Evolutionary conservation across 2,329 filamentous ascomycete species (phyloP).

Genomic region (Cladophialophora yegresii): DNA sequence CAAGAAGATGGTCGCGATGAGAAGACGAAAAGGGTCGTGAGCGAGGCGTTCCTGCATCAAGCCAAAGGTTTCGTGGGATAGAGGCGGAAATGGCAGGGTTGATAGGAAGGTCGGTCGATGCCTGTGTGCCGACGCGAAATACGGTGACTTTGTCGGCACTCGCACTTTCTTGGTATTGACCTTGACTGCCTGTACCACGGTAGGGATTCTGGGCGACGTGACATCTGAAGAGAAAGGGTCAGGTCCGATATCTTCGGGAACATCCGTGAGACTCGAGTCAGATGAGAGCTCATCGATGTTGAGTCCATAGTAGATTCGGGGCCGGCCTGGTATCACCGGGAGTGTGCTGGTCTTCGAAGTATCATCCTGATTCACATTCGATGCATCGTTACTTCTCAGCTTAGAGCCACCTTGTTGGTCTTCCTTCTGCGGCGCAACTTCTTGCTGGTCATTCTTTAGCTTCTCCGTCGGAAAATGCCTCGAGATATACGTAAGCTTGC

Average conservation of each 20-base stretch:
- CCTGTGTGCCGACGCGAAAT: constrained; percentile 44
- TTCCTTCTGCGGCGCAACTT: background rate
- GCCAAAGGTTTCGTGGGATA: constrained; percentile 66
- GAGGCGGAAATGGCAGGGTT: constrained; percentile 64
- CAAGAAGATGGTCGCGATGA: constrained; percentile 81
- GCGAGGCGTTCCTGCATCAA: constrained; percentile 81
- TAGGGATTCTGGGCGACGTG: constrained; percentile 8
- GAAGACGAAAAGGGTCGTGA: constrained; percentile 72
- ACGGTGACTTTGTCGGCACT: constrained; percentile 42
- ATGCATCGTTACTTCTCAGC: background rate
- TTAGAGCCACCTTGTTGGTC: background rate
- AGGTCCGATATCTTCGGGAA: constrained; percentile 40
- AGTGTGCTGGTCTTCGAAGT: constrained; percentile 19
- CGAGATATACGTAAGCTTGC: constrained; percentile 33
- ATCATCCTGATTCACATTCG: constrained; percentile 3
- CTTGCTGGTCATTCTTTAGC: constrained; percentile 9
- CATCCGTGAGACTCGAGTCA: constrained; percentile 43
- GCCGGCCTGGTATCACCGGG: constrained; percentile 24
- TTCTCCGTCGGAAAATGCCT: constrained; percentile 29
- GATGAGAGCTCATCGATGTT: constrained; percentile 38
- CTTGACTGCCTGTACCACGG: constrained; percentile 25
- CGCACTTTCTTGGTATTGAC: constrained; percentile 13
- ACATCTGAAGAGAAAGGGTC: constrained; percentile 24
- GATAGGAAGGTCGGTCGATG: constrained; percentile 43
- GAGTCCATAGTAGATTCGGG: constrained; percentile 31